Evolutionary conservation across 345 rosid genomes (phyloP).

Genomic region (Eucalyptus erythrocorys): DNA sequence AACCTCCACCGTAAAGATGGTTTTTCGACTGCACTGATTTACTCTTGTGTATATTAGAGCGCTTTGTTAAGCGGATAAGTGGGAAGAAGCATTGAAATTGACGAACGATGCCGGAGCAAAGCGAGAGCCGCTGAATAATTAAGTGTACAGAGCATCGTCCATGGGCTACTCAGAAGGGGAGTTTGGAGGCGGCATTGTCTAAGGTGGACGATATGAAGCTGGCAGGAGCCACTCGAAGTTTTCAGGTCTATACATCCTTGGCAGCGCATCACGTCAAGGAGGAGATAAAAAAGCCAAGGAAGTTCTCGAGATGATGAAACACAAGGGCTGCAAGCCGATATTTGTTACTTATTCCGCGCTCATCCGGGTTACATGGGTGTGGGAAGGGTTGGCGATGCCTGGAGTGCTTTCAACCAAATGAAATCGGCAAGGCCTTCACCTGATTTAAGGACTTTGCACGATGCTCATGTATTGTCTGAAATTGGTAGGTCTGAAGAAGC

Average conservation of each 20-base stretch:
- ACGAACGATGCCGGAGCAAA: constrained; percentile 19
- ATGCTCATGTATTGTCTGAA: constrained; percentile 39
- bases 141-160: constrained; percentile 54
- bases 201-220: constrained; percentile 52
- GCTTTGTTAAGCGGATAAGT: constrained; percentile 50
- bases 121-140: constrained; percentile 22
- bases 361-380: constrained; percentile 41
- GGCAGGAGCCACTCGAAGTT: constrained; percentile 31
- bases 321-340: constrained; percentile 38
- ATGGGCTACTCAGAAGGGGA: constrained; percentile 42
- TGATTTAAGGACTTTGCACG: constrained; percentile 53
- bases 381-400: constrained; percentile 34
- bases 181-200: constrained; percentile 39
- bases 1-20: constrained; percentile 34
- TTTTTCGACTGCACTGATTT: constrained; percentile 26
- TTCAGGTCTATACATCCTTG: constrained; percentile 61
- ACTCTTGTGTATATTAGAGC: constrained; percentile 47
- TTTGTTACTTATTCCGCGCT: constrained; percentile 60
- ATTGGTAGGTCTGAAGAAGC: constrained; percentile 60
- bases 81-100: constrained; percentile 47
- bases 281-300: constrained; percentile 32
- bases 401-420: constrained; percentile 33
- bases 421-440: constrained; percentile 38
- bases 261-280: constrained; percentile 49
- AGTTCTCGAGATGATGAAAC: constrained; percentile 33